These are phyloP conservation scores for Nitzschia palea DNA, from an alignment of 108 stramenopile genomes.

Conservation along the genomic window DNA sequence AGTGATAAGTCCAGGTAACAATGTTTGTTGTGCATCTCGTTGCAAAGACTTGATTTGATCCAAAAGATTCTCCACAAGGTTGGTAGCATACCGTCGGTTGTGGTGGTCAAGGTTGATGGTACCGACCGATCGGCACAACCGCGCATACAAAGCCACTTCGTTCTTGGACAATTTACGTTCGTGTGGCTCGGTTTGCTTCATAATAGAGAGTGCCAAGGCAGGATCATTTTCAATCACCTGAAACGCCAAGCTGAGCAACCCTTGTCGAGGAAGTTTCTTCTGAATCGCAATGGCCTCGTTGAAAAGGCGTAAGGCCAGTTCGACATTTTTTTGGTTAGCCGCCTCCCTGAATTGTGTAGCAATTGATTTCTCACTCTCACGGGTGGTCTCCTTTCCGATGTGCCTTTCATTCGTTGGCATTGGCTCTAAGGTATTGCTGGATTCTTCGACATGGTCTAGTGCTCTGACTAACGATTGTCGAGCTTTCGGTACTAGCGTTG, in stretches of 20 bases:
- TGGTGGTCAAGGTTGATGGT: conserved; percentile 3
- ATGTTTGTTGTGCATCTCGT: neutral
- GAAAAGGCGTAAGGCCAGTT: conserved; percentile 2
- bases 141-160: conserved; percentile 9
- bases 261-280: neutral
- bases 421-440: no score
- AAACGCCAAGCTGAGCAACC: neutral
- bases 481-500: no score
- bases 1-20: conserved; percentile 30
- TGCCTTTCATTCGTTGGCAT: no score
- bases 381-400: no score
- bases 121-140: conserved; percentile 7
- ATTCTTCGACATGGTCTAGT: no score
- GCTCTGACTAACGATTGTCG: no score
- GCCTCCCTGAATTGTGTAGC: no score
- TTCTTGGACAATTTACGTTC: neutral
- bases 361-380: no score
- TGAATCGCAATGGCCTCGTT: neutral
- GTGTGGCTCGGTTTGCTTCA: conserved; percentile 7
- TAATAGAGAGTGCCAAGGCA: neutral
- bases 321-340: no score
- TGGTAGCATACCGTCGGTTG: neutral
- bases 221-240: neutral
- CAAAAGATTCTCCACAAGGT: conserved; percentile 14
- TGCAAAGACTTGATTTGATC: conserved; percentile 27